Base-by-base conservation (phyloP, 495 filamentous ascomycete genomes). In the Lasiosphaeria hispida region DNA sequence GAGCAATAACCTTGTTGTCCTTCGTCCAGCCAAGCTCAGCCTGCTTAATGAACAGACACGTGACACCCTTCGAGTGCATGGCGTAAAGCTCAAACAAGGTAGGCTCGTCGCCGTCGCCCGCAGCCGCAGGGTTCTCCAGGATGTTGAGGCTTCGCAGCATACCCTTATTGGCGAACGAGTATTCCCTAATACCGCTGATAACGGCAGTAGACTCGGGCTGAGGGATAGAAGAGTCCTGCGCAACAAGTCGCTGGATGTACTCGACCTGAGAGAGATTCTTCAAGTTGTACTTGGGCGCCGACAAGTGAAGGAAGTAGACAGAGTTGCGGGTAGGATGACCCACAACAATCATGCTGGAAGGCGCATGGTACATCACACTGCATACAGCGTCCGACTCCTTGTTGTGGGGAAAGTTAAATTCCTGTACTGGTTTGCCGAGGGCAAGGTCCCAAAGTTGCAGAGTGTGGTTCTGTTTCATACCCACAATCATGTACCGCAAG, bases 361-460 rank as follows among this genome's bases (percentile, higher is more conserved):
- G 74, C 13, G 95, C 85, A 69, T 97, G 92, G 65, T 96, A 99
- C 60, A 89, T 85, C 62, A 99, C 87, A 64, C 92, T 97, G 76
- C 95, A 97, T 55, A 96, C 91, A 15, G 91, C 90, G 75, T 99
- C 95, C 10, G 90, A 92, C 72, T 99, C 95, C 62, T 93, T 96
- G 74, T 88, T 88, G 68, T 99, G 95, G 6, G 95, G 95, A 57
- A 99, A 87, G 71, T 93, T 91, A 65, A 97, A 83, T 76, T 99
- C 95, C 71, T 97, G 92, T 48, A 99, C 94, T 33, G 92, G 87
- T 76, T 95, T 96, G 54, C 86, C 86, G 5, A 99, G 85, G 55
- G 89, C 90, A 71, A 99, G 88, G 82, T 99, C 95, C 95, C 95
- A 99, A 55, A 99, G 82, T 77, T 99, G 95, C 58, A 99, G 85